phyloP scores from a whole-genome alignment of 2,329 filamentous ascomycete species.

The Gliomastix tumulicola region DNA sequence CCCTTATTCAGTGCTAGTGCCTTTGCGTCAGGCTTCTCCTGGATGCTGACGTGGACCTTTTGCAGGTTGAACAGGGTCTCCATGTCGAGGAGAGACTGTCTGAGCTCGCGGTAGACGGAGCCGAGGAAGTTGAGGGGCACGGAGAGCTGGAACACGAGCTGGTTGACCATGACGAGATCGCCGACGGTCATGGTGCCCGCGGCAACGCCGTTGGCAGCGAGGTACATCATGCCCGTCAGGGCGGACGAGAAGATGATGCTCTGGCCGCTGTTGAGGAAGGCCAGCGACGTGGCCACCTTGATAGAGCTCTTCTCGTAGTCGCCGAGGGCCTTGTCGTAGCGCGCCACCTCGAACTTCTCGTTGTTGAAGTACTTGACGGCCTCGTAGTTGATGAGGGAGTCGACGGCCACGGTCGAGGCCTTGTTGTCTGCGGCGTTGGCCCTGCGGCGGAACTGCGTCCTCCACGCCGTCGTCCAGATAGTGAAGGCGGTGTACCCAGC shows the following conservation, averaged over 20 bases:
- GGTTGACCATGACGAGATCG: constrained; percentile 97
- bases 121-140: constrained; percentile 96
- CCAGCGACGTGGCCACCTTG: constrained; percentile 90
- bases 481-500: constrained; percentile 93
- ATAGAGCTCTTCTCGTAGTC: constrained; percentile 92
- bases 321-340: constrained; percentile 81
- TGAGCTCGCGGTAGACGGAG: constrained; percentile 92
- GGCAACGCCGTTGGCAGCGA: constrained; percentile 85
- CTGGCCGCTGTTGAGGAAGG: constrained; percentile 89
- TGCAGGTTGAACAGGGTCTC: constrained; percentile 96
- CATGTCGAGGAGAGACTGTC: constrained; percentile 95
- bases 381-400: constrained; percentile 97
- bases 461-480: constrained; percentile 92
- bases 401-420: constrained; percentile 89
- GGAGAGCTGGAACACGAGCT: constrained; percentile 95
- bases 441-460: constrained; percentile 91
- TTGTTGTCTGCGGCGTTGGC: constrained; percentile 95
- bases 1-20: constrained; percentile 66
- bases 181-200: constrained; percentile 78
- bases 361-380: constrained; percentile 99
- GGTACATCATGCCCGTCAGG: constrained; percentile 95
- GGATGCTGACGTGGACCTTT: constrained; percentile 87
- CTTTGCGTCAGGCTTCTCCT: constrained; percentile 68
- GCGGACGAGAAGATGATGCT: constrained; percentile 96
- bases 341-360: constrained; percentile 84